A percentile compares a stretch with the other conserved stretches of the same genome.
Conservation (phyloP, 2,329 filamentous ascomycete genomes). For the Pseudocercospora fijiensis region DNA sequence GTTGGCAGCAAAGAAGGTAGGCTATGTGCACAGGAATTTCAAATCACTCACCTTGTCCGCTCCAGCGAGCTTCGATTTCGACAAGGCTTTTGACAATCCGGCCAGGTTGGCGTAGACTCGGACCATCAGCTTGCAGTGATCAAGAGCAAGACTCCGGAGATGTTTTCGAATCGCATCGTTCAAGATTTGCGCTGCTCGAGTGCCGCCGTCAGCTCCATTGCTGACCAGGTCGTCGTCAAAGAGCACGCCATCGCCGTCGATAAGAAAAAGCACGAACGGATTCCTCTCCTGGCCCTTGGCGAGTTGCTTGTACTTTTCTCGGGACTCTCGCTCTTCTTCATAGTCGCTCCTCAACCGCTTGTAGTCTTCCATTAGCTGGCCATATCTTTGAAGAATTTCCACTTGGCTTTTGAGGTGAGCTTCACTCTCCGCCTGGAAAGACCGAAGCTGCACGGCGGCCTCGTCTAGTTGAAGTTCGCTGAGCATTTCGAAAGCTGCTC, state of each 20-base stretch:
- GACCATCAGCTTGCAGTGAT: conserved; percentile 52
- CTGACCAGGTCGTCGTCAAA: conserved; percentile 38
- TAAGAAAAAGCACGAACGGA: conserved; percentile 60
- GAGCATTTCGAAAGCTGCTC: conserved; percentile 19
- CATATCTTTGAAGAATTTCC: conserved; percentile 44
- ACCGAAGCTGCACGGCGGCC: conserved; percentile 25
- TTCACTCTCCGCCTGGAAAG: conserved; percentile 24
- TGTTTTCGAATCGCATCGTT: conserved; percentile 53
- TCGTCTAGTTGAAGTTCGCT: conserved; percentile 24
- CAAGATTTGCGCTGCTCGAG: conserved; percentile 55
- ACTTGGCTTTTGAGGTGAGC: conserved; percentile 28
- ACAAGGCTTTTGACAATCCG: conserved; percentile 49
- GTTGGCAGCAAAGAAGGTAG: background rate
- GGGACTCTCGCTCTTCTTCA: conserved; percentile 55
- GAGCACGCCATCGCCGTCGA: conserved; percentile 63
- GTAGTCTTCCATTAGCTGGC: conserved; percentile 53
- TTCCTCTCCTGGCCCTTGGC: conserved; percentile 51
- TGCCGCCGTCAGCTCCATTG: conserved; percentile 51
- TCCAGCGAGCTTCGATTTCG: conserved; percentile 51
- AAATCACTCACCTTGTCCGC: conserved; percentile 45
- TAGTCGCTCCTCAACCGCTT: conserved; percentile 57
- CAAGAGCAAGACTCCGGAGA: conserved; percentile 48
- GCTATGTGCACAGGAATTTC: background rate
- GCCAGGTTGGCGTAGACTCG: conserved; percentile 50
- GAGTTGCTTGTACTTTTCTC: conserved; percentile 57